A percentile compares a stretch with the other conserved stretches of the same genome.
Conservation (phyloP, 805 yeast genomes). For the Zygotorulaspora chibaensis region DNA sequence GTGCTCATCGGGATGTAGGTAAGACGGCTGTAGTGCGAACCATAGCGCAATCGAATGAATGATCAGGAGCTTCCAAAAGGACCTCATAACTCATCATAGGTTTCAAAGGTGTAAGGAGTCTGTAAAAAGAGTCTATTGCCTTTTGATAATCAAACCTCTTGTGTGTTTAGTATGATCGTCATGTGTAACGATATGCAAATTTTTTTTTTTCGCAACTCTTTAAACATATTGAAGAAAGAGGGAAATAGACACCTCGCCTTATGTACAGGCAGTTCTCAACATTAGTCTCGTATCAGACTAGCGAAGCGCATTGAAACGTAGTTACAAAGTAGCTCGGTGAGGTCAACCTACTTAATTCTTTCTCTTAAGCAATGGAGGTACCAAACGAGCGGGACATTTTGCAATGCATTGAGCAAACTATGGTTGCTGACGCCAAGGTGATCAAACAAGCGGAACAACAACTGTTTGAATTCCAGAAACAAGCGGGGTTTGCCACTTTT, state of each 20-base stretch:
- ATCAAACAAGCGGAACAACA: slow-evolving; percentile 54
- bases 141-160: not conserved
- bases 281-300: not conserved
- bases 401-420: slow-evolving; percentile 48
- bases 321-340: no score
- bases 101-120: not conserved
- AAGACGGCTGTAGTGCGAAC: slow-evolving; percentile 66
- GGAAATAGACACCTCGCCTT: no score
- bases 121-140: no score
- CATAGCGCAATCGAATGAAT: slow-evolving; percentile 34
- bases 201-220: not conserved
- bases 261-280: not conserved
- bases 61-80: not conserved
- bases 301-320: no score
- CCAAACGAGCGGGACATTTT: slow-evolving; percentile 48
- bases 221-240: no score
- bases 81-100: not conserved
- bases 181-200: slow-evolving; percentile 1
- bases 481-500: slow-evolving; percentile 54
- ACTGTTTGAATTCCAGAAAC: slow-evolving; percentile 47
- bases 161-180: not conserved
- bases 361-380: slow-evolving; percentile 14
- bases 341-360: not conserved
- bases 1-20: slow-evolving; percentile 97
- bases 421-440: slow-evolving; percentile 46